Percentiles rank a stretch among this genome's conserved stretches.
Conservation (phyloP, 2,329 filamentous ascomycete genomes). For the Aspergillus ochraceus region DNA sequence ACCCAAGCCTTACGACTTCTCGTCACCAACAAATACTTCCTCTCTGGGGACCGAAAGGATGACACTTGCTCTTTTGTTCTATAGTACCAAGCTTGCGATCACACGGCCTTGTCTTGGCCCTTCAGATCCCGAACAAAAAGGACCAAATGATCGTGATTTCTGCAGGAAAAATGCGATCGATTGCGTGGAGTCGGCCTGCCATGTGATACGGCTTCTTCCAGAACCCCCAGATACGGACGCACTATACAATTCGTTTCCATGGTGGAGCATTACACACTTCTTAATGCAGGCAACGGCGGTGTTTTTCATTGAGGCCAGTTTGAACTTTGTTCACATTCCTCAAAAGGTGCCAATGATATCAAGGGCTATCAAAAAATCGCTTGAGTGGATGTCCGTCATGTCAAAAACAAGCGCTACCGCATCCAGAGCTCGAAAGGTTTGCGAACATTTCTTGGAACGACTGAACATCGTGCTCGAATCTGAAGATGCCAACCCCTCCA, state of each 20-base stretch:
- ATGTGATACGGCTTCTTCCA: constrained; percentile 42
- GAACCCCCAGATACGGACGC: constrained; percentile 38
- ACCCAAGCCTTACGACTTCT: constrained; percentile 42
- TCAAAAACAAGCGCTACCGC: constrained; percentile 32
- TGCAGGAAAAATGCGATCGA: constrained; percentile 39
- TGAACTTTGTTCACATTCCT: constrained; percentile 43
- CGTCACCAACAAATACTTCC: constrained; percentile 36
- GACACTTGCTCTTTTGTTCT: constrained; percentile 43
- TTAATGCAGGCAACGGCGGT: constrained; percentile 47
- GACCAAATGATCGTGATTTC: constrained; percentile 30
- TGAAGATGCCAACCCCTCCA: constrained; percentile 25
- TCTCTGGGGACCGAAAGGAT: constrained; percentile 37
- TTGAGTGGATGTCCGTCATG: constrained; percentile 35
- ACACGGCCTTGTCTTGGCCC: constrained; percentile 46
- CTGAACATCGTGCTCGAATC: constrained; percentile 34
- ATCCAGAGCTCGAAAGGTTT: constrained; percentile 36
- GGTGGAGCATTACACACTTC: constrained; percentile 48
- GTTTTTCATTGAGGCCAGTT: constrained; percentile 46
- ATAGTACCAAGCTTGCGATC: constrained; percentile 45
- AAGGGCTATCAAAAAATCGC: constrained; percentile 35
- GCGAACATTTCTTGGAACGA: constrained; percentile 36
- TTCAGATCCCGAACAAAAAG: constrained; percentile 35
- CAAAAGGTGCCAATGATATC: constrained; percentile 39
- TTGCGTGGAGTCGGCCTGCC: constrained; percentile 45
- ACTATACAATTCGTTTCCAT: constrained; percentile 41